These are phyloP conservation scores for Actinomucor elegans DNA, from an alignment of 371 early-diverging fungal species.

Conservation along the genomic window DNA sequence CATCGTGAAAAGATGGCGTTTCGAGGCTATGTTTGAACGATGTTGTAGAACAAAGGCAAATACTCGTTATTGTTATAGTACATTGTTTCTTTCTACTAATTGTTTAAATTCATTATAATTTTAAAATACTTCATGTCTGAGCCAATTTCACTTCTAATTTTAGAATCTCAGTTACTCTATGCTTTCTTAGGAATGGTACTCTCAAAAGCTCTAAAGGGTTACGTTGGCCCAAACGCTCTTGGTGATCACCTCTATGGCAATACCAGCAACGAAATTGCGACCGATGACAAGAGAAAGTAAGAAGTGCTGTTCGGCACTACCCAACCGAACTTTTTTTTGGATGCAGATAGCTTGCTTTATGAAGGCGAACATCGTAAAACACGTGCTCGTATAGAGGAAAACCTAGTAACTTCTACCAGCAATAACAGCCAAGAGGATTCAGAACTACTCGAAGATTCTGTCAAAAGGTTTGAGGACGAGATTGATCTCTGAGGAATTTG, in stretches of 20 bases:
- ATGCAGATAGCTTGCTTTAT: neutral
- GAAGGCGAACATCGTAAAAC: neutral
- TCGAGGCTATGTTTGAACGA: neutral
- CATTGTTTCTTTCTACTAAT: neutral
- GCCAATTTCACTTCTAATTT: neutral
- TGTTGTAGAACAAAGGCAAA: neutral
- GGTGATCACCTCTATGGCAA: neutral
- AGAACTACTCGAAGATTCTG: no score
- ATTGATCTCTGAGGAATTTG: no score
- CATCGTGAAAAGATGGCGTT: neutral
- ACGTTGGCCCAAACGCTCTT: neutral
- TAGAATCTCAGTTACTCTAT: neutral
- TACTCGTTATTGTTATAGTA: neutral
- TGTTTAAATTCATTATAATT: neutral
- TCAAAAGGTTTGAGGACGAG: no score
- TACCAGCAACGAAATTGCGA: neutral
- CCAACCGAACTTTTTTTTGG: neutral
- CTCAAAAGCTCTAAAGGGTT: neutral
- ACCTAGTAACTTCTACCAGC: no score
- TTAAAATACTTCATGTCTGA: neutral
- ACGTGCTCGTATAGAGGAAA: no score
- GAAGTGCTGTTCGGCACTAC: neutral
- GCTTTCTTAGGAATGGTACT: neutral
- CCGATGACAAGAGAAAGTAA: neutral
- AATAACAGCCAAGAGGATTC: no score